phyloP scores from a whole-genome alignment of 495 filamentous ascomycete species.

The Annulohypoxylon nitens region DNA sequence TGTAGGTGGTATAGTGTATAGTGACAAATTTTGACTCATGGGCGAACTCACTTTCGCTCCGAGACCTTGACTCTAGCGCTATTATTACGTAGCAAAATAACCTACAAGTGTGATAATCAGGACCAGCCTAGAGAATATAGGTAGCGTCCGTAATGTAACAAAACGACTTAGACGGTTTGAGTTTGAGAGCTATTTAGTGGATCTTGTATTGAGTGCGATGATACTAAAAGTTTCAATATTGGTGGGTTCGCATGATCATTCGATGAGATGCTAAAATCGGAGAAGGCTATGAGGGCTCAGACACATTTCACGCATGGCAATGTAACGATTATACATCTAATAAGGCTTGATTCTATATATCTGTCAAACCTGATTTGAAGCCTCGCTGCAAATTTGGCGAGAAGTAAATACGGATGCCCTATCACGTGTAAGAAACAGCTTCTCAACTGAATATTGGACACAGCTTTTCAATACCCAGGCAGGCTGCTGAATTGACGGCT shows the following conservation, averaged over 20 bases:
- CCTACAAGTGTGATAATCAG: slow-evolving; percentile 21
- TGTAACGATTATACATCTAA: slow-evolving; percentile 16
- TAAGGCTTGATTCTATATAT: not conserved
- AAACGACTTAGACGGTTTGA: slow-evolving; percentile 16
- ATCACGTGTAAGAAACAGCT: not conserved
- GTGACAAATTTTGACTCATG: slow-evolving; percentile 11
- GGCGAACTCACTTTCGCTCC: slow-evolving; percentile 20
- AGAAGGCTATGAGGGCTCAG: slow-evolving; percentile 16
- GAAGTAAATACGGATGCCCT: slow-evolving; percentile 4
- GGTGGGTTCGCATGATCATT: slow-evolving; percentile 32
- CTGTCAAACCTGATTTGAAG: slow-evolving; percentile 9
- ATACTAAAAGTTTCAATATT: slow-evolving; percentile 21
- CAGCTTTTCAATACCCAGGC: not conserved
- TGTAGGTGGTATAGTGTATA: not conserved
- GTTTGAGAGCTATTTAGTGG: slow-evolving; percentile 36
- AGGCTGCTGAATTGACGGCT: slow-evolving; percentile 3
- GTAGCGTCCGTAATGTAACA: slow-evolving; percentile 35
- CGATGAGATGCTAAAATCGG: slow-evolving; percentile 7
- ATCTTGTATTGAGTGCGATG: slow-evolving; percentile 23
- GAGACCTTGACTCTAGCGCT: slow-evolving; percentile 34
- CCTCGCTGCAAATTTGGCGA: not conserved
- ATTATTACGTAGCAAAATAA: slow-evolving; percentile 40
- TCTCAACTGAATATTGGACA: not conserved
- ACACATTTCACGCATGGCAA: slow-evolving; percentile 18
- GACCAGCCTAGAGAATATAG: slow-evolving; percentile 15